A percentile compares a stretch with the other conserved stretches of the same genome.
Conservation (phyloP, 768 basidiomycete genomes). For the Agrocybe chaxingu region DNA sequence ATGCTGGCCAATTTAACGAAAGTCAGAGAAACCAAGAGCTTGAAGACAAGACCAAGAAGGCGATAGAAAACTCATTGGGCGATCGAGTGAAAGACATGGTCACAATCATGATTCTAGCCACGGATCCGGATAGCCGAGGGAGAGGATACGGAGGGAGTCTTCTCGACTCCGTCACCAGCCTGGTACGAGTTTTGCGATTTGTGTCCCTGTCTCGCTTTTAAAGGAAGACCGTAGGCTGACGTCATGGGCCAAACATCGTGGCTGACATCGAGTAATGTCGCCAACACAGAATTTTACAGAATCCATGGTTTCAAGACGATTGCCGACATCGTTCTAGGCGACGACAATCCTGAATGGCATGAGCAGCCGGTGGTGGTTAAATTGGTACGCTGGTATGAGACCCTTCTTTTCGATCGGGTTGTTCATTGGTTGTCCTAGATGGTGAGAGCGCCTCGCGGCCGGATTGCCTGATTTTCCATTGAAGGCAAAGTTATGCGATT, state of each 20-base stretch:
- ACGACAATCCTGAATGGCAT: constrained; percentile 22
- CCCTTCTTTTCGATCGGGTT: background rate
- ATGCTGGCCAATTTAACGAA: background rate
- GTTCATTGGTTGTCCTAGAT: constrained; percentile 12
- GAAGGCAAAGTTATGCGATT: too few relatives aligned
- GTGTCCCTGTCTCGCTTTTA: background rate
- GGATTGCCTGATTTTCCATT: background rate
- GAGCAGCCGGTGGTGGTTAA: constrained; percentile 17
- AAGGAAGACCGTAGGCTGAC: constrained; percentile 16
- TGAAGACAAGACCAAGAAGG: constrained; percentile 8
- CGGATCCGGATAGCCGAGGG: constrained; percentile 17
- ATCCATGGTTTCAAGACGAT: constrained; percentile 20
- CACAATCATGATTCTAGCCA: constrained; percentile 16
- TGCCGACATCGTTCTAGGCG: constrained; percentile 15
- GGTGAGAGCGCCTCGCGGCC: constrained; percentile 15
- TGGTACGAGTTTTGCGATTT: constrained; percentile 12
- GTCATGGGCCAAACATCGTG: constrained; percentile 14
- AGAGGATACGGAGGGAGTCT: constrained; percentile 21
- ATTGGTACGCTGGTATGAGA: constrained; percentile 13
- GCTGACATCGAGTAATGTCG: constrained; percentile 18
- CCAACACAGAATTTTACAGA: constrained; percentile 19
- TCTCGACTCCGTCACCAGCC: constrained; percentile 16
- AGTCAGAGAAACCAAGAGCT: constrained; percentile 18
- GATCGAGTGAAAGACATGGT: constrained; percentile 19
- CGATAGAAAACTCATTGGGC: constrained; percentile 14